A percentile compares a stretch with the other conserved stretches of the same genome.
These are phyloP conservation scores for Yamadazyma sp. DNA, from an alignment of 805 yeast genomes.

Conservation along the genomic window DNA sequence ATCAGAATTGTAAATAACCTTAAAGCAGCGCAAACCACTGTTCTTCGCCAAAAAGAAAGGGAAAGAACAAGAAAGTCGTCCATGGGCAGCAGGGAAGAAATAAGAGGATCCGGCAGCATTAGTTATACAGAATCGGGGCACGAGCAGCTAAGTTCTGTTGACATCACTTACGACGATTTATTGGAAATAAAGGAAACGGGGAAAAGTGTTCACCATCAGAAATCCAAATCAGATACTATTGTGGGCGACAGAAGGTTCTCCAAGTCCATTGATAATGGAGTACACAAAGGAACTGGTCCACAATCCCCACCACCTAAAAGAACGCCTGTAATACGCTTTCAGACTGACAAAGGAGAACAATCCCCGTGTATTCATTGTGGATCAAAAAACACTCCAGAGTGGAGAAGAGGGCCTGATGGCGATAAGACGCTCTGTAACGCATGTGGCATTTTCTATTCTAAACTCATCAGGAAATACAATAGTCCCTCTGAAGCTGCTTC, in stretches of 20 bases:
- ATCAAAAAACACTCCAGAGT: slow-evolving; percentile 78
- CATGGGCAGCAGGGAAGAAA: too few relatives aligned
- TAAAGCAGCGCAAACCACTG: slow-evolving; percentile 5
- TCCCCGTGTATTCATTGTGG: slow-evolving; percentile 58
- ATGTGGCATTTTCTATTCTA: slow-evolving; percentile 78
- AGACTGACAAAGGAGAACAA: neutral
- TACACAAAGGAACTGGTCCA: too few relatives aligned
- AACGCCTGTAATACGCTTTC: neutral
- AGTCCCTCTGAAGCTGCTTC: slow-evolving; percentile 36
- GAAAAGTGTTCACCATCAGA: too few relatives aligned
- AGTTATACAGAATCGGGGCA: too few relatives aligned
- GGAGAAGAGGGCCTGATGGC: slow-evolving; percentile 90
- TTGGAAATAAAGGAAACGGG: too few relatives aligned
- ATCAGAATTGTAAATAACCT: slow-evolving; percentile 4
- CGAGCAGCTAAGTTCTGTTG: too few relatives aligned
- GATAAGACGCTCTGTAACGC: slow-evolving; percentile 86
- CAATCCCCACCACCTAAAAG: neutral
- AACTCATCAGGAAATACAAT: slow-evolving; percentile 53
- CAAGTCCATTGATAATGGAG: neutral
- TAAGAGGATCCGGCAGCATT: too few relatives aligned
- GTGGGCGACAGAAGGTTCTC: too few relatives aligned
- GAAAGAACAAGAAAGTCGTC: slow-evolving; percentile 1
- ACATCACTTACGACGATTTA: too few relatives aligned
- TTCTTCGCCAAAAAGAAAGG: neutral
- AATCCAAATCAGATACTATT: too few relatives aligned